A percentile compares a stretch with the other conserved stretches of the same genome.
These are phyloP conservation scores for Quercus phellos DNA, from an alignment of 331 rosid genomes.

Conservation along the genomic window DNA sequence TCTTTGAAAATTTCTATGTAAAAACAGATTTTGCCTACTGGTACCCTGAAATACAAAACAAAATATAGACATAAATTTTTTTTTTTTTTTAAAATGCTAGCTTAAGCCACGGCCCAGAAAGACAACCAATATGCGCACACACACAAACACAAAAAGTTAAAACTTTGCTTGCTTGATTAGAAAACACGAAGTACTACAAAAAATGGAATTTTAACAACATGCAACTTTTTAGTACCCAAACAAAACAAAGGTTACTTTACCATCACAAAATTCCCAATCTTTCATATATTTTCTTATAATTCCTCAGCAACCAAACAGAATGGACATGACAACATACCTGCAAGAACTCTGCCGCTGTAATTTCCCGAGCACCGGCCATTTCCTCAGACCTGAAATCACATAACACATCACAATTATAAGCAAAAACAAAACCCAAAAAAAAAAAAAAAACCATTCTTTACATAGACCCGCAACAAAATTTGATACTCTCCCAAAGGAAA, in stretches of 20 bases:
- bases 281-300: neutral
- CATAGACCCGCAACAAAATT: neutral
- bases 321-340: slow-evolving; percentile 34
- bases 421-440: too few relatives aligned
- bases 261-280: neutral
- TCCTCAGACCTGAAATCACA: slow-evolving; percentile 12
- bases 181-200: neutral
- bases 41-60: slow-evolving; percentile 53
- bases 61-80: neutral
- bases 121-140: neutral
- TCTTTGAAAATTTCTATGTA: slow-evolving; percentile 31
- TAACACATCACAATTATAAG: neutral
- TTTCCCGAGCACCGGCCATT: slow-evolving; percentile 54
- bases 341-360: slow-evolving; percentile 55
- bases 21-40: slow-evolving; percentile 43
- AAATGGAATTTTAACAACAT: neutral
- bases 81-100: neutral
- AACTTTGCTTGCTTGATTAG: neutral
- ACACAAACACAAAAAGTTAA: neutral
- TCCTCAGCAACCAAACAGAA: neutral
- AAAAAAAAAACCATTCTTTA: neutral
- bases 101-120: neutral
- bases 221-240: neutral
- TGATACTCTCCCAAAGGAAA: neutral
- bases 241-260: neutral